phyloP scores from a whole-genome alignment of 1,284 basidiomycete genomes.

The Irpex lacteus region DNA sequence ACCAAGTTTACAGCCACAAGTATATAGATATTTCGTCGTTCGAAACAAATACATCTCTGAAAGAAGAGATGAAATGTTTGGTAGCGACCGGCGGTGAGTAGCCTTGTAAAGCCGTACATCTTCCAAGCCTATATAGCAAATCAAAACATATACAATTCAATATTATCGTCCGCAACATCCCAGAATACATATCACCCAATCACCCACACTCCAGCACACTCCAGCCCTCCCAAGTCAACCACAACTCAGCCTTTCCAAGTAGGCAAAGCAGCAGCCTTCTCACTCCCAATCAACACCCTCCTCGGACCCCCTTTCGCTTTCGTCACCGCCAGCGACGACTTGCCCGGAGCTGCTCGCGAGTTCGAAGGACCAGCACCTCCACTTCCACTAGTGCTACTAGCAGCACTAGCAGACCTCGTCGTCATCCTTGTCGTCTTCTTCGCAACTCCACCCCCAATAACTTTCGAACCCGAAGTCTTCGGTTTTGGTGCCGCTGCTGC shows the following conservation, averaged over 20 bases:
- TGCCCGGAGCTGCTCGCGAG: background rate
- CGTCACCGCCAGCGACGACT: no score
- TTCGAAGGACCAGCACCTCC: background rate
- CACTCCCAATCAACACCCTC: slow-evolving; percentile 55
- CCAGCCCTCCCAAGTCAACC: no score
- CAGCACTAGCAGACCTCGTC: background rate
- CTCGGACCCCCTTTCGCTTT: slow-evolving; percentile 40
- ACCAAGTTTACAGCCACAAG: no score
- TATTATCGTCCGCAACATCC: background rate
- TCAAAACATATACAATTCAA: no score
- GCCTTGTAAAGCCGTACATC: no score
- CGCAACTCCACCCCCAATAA: slow-evolving; percentile 1
- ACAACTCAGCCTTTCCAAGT: slow-evolving; percentile 30
- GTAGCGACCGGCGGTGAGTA: no score
- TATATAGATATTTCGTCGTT: no score
- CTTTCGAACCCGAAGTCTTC: background rate
- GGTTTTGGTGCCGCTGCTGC: background rate
- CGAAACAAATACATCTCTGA: no score
- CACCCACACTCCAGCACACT: background rate
- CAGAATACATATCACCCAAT: background rate
- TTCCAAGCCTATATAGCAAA: no score
- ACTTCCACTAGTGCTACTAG: background rate
- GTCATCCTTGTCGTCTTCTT: slow-evolving; percentile 3
- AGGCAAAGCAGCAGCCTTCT: slow-evolving; percentile 46
- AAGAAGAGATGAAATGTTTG: no score